These are phyloP conservation scores for Scenedesmus sp. DNA, from an alignment of 163 green algal species.

Conservation along the genomic window DNA sequence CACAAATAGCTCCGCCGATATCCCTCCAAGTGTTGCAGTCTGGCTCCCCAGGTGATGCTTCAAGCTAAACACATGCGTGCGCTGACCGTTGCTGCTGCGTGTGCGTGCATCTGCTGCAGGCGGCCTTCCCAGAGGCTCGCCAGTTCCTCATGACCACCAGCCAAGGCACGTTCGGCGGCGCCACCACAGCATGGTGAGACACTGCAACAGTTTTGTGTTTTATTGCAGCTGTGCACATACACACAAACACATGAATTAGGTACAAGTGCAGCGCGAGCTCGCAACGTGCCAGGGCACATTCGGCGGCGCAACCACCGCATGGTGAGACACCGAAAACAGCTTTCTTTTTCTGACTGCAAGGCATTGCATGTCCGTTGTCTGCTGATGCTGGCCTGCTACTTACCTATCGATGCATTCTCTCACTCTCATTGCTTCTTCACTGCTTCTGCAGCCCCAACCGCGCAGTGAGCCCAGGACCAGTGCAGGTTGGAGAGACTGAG, in stretches of 20 bases:
- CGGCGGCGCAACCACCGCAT: too few relatives aligned
- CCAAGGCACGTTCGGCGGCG: slow-evolving; percentile 4
- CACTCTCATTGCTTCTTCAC: neutral
- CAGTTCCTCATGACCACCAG: slow-evolving; percentile 30
- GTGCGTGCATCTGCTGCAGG: neutral
- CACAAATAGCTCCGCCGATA: too few relatives aligned
- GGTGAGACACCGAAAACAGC: too few relatives aligned
- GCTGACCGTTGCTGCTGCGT: neutral
- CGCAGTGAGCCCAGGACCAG: neutral
- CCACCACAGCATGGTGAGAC: slow-evolving; percentile 7
- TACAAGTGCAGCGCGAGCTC: too few relatives aligned
- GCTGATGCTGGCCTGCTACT: neutral
- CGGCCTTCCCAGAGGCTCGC: slow-evolving; percentile 20
- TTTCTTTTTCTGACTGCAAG: neutral
- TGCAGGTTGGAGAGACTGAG: neutral
- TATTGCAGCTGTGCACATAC: too few relatives aligned
- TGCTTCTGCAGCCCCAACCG: slow-evolving; percentile 23
- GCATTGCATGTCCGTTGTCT: neutral
- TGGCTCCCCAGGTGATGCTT: too few relatives aligned
- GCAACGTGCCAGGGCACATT: too few relatives aligned
- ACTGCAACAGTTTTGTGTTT: too few relatives aligned
- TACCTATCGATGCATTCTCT: neutral
- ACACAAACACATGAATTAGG: too few relatives aligned
- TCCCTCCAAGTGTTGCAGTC: too few relatives aligned
- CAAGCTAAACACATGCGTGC: too few relatives aligned